Conservation (phyloP, 495 filamentous ascomycete species). For the Apodospora peruviana region DNA sequence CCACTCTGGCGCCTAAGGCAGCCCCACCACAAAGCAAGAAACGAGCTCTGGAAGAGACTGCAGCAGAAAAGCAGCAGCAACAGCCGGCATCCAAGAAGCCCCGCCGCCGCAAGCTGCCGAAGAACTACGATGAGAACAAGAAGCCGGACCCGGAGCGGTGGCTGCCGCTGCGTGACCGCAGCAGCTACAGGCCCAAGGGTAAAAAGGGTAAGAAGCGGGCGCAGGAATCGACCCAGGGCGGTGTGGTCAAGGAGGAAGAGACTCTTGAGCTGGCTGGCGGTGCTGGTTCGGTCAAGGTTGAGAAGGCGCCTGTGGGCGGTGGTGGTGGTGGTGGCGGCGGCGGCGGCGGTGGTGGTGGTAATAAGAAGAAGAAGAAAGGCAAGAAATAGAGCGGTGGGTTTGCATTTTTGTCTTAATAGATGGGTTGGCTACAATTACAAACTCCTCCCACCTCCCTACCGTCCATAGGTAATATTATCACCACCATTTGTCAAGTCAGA, state of each 20-base stretch:
- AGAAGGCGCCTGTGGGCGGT: constrained; percentile 40
- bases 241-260: constrained; percentile 63
- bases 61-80: constrained; percentile 55
- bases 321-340: constrained; percentile 39
- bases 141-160: constrained; percentile 84
- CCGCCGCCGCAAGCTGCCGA: constrained; percentile 69
- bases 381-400: no score
- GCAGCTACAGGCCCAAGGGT: constrained; percentile 82
- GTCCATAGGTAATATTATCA: no score
- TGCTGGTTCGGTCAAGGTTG: constrained; percentile 52
- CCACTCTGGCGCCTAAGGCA: constrained; percentile 44
- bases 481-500: no score
- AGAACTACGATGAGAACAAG: constrained; percentile 69
- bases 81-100: constrained; percentile 59
- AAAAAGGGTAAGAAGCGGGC: constrained; percentile 82
- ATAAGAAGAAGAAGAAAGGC: constrained; percentile 67
- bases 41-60: constrained; percentile 28
- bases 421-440: no score
- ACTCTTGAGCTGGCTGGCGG: constrained; percentile 59
- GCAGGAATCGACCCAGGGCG: constrained; percentile 78
- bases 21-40: constrained; percentile 23
- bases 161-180: constrained; percentile 84
- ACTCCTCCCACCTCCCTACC: no score
- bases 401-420: no score
- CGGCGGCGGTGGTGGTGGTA: constrained; percentile 33